Conservation (phyloP, 371 early-diverging fungal genomes). For the Gilbertella persicaria region DNA sequence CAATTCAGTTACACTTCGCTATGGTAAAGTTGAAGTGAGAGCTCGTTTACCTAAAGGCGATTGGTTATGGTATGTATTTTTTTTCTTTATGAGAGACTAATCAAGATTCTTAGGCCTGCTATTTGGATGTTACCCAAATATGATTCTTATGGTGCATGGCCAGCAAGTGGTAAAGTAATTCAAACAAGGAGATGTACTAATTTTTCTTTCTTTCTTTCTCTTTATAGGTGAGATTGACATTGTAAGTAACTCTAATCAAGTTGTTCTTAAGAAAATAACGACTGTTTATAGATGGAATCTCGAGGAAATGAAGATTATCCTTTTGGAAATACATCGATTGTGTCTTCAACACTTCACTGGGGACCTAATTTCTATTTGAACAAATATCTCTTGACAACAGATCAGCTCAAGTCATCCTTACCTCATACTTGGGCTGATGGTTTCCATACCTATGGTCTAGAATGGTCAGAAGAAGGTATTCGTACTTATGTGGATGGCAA, state of each 20-base stretch:
- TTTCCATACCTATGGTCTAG: slow-evolving; percentile 54
- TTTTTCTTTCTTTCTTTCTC: not conserved
- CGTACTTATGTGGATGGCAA: slow-evolving; percentile 63
- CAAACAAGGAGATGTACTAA: not conserved
- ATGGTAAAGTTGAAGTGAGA: slow-evolving; percentile 67
- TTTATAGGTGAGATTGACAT: slow-evolving; percentile 50
- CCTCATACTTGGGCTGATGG: slow-evolving; percentile 46
- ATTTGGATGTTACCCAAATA: slow-evolving; percentile 75
- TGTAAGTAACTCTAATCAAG: no score
- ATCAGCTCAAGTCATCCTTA: slow-evolving; percentile 25
- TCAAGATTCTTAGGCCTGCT: slow-evolving; percentile 38
- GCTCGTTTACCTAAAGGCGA: slow-evolving; percentile 70
- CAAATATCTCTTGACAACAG: slow-evolving; percentile 44
- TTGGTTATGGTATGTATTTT: slow-evolving; percentile 61
- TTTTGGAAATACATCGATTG: slow-evolving; percentile 44
- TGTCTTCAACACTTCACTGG: slow-evolving; percentile 66
- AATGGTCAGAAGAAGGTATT: slow-evolving; percentile 64
- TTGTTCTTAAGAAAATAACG: no score
- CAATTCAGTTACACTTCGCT: slow-evolving; percentile 51
- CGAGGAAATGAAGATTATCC: slow-evolving; percentile 58
- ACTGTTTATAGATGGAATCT: slow-evolving; percentile 54
- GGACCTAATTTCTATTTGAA: slow-evolving; percentile 54
- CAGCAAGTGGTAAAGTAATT: slow-evolving; percentile 64
- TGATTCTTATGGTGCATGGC: slow-evolving; percentile 71
- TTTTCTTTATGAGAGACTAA: not conserved